Conservation (phyloP, 139 green algal species). For the Raphidocelis subcapitata region DNA sequence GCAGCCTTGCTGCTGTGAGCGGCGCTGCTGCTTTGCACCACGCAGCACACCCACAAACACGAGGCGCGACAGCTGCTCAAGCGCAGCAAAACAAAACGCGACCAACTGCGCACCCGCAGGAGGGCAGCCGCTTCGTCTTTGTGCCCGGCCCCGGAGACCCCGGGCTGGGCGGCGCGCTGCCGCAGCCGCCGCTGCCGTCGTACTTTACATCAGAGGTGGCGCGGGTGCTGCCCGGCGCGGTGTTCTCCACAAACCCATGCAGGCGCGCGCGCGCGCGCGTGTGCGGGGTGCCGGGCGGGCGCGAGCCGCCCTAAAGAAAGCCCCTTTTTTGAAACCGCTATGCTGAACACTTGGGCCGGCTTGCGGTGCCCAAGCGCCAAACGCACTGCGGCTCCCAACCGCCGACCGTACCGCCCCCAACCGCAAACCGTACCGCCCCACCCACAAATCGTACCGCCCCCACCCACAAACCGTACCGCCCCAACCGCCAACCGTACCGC, state of each 20-base stretch:
- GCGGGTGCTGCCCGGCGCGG: conserved; percentile 50
- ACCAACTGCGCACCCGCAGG: conserved; percentile 22
- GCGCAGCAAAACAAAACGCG: background rate
- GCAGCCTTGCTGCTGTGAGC: background rate
- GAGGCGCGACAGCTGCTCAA: no score
- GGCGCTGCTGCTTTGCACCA: background rate
- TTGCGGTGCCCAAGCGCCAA: no score
- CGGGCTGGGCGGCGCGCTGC: conserved; percentile 60
- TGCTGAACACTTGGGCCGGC: no score
- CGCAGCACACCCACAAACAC: no score
- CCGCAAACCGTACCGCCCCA: no score
- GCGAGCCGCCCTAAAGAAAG: background rate
- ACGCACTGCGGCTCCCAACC: no score
- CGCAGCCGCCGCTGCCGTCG: conserved; percentile 65
- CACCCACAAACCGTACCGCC: no score
- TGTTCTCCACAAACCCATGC: conserved; percentile 83
- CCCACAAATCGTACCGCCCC: no score
- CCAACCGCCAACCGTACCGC: no score
- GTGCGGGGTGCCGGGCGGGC: no score
- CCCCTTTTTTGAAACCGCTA: no score
- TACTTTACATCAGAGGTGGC: conserved; percentile 55
- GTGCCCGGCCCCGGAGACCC: conserved; percentile 83
- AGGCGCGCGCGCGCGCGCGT: conserved; percentile 25
- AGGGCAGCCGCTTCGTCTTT: conserved; percentile 74
- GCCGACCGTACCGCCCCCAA: no score